These are phyloP conservation scores for Penicillium sp. DNA, from an alignment of 2,329 filamentous ascomycete genomes.

Conservation along the genomic window DNA sequence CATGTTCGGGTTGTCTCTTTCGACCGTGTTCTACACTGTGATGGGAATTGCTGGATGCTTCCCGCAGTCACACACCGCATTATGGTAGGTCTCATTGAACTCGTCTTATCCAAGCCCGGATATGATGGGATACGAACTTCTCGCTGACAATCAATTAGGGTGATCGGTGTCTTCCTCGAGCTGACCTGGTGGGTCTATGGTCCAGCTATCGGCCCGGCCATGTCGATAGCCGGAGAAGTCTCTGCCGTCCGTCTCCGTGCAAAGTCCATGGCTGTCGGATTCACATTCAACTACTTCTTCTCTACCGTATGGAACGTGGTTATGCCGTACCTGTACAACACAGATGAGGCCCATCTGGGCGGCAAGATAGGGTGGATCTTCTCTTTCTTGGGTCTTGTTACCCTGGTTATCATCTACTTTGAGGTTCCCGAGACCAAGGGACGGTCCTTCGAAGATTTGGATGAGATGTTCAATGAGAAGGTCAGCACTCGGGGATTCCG, in stretches of 20 bases:
- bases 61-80: not conserved
- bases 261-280: constrained; percentile 17
- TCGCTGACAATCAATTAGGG: constrained; percentile 2
- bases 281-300: constrained; percentile 21
- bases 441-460: constrained; percentile 10
- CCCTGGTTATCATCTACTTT: not conserved
- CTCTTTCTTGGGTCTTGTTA: not conserved
- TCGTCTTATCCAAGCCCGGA: not conserved
- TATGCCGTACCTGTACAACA: constrained; percentile 10
- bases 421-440: constrained; percentile 9
- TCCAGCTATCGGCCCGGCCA: constrained; percentile 15
- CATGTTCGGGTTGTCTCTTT: constrained; percentile 14
- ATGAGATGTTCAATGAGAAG: constrained; percentile 12
- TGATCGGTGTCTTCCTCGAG: constrained; percentile 16
- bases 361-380: constrained; percentile 12
- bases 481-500: constrained; percentile 12
- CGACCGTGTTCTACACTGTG: constrained; percentile 11
- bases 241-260: constrained; percentile 17
- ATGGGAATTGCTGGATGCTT: constrained; percentile 18
- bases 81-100: constrained; percentile 10
- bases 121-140: not conserved
- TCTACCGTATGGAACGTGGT: constrained; percentile 15
- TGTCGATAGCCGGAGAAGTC: constrained; percentile 18
- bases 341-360: constrained; percentile 3
- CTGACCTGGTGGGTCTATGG: constrained; percentile 20